Conservation (phyloP, 2,329 filamentous ascomycete genomes). For the Phoma sp. region DNA sequence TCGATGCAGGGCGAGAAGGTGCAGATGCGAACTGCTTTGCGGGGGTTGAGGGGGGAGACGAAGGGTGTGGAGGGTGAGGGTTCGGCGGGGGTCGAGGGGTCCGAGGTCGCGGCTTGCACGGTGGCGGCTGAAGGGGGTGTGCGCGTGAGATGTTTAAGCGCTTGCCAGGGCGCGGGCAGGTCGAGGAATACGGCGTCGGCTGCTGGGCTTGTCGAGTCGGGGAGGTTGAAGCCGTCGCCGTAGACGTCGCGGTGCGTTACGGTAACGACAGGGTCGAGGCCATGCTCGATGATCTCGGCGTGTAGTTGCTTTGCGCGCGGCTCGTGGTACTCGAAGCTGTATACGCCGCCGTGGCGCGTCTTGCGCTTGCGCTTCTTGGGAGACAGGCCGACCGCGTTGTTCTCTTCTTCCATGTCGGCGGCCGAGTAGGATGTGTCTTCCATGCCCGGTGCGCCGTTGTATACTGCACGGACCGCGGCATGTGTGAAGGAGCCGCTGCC, state of each 20-base stretch:
- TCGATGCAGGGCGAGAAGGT: constrained; percentile 98
- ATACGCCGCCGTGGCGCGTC: constrained; percentile 68
- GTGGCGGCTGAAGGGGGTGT: constrained; percentile 38
- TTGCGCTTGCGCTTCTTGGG: constrained; percentile 40
- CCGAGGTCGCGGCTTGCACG: constrained; percentile 32
- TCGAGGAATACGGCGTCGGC: constrained; percentile 80
- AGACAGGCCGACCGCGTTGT: constrained; percentile 29
- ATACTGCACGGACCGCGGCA: constrained; percentile 76
- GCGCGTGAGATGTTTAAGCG: constrained; percentile 76
- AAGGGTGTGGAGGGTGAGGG: constrained; percentile 26
- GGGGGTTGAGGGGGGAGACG: constrained; percentile 69
- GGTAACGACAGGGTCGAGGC: constrained; percentile 68
- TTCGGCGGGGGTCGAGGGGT: constrained; percentile 46
- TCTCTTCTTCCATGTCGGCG: constrained; percentile 39
- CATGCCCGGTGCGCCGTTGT: constrained; percentile 68
- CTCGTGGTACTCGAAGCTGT: constrained; percentile 83
- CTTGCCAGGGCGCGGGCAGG: constrained; percentile 80
- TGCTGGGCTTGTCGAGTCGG: constrained; percentile 30
- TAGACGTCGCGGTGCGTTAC: constrained; percentile 83
- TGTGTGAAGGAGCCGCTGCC: constrained; percentile 87
- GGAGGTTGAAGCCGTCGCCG: constrained; percentile 71
- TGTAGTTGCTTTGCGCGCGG: constrained; percentile 72
- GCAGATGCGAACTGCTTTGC: constrained; percentile 78
- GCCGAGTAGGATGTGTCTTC: constrained; percentile 13
- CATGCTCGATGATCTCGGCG: constrained; percentile 72